Conservation (phyloP, 495 filamentous ascomycete genomes). For the Parachaetomium inaequale region DNA sequence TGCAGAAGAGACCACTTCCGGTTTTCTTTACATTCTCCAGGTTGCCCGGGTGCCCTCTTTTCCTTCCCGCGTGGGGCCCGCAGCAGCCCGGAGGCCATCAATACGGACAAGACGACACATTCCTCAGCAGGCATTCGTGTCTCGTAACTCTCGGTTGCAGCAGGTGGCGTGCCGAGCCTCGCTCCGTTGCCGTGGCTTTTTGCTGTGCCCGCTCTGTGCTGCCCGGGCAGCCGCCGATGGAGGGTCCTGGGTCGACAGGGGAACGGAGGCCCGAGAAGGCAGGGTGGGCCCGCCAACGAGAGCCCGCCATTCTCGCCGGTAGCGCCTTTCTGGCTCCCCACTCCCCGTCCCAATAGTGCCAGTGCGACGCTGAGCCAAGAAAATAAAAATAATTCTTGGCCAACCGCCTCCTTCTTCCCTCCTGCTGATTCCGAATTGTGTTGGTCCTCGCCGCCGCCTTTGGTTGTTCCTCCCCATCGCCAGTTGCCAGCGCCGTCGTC, state of each 20-base stretch:
- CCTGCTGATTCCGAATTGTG: constrained; percentile 6
- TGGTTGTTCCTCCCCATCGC: constrained; percentile 7
- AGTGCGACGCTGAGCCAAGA: constrained; percentile 21
- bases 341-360: constrained; percentile 19
- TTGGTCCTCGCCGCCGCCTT: constrained; percentile 2
- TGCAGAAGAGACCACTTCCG: neutral
- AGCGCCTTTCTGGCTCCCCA: constrained; percentile 28
- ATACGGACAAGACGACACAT: constrained; percentile 7
- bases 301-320: constrained; percentile 20
- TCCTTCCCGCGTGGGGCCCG: neutral
- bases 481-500: no score
- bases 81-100: neutral
- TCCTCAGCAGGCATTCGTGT: constrained; percentile 19
- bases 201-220: constrained; percentile 5
- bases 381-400: constrained; percentile 37
- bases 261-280: constrained; percentile 7
- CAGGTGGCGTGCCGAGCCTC: constrained; percentile 6
- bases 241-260: constrained; percentile 15
- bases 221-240: constrained; percentile 14
- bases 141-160: constrained; percentile 5
- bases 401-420: constrained; percentile 24
- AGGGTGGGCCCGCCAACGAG: constrained; percentile 18
- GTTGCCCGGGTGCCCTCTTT: neutral
- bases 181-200: neutral
- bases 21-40: neutral